These are phyloP conservation scores for Termitomyces sp. DNA, from an alignment of 768 basidiomycete genomes.

Conservation along the genomic window DNA sequence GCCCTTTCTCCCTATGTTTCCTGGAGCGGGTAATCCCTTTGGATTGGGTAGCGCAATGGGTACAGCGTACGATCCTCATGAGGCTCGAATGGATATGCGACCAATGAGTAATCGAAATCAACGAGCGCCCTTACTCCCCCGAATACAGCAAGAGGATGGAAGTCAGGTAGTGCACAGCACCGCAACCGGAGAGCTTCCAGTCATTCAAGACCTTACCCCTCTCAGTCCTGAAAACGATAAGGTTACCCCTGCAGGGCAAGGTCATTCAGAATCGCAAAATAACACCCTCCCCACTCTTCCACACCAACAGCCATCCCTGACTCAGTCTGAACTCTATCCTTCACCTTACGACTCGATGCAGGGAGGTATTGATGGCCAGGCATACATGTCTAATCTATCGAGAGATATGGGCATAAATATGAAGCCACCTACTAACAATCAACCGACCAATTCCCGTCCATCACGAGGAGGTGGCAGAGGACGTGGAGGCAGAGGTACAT, in stretches of 20 bases:
- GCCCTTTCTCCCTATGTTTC: constrained; percentile 72
- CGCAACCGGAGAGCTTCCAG: constrained; percentile 69
- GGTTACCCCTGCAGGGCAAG: constrained; percentile 17
- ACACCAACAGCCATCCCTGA: constrained; percentile 12
- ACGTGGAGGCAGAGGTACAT: constrained; percentile 54
- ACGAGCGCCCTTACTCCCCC: constrained; percentile 54
- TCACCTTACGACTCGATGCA: constrained; percentile 18
- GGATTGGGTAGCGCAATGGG: constrained; percentile 37
- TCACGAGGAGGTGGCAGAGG: constrained; percentile 31
- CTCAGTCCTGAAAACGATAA: constrained; percentile 30
- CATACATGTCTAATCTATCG: constrained; percentile 16
- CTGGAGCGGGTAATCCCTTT: constrained; percentile 49
- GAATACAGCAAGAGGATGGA: constrained; percentile 49
- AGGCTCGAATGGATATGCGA: constrained; percentile 78
- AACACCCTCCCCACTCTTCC: constrained; percentile 18
- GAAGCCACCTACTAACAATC: constrained; percentile 22
- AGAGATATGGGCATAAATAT: constrained; percentile 33
- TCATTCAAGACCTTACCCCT: constrained; percentile 81
- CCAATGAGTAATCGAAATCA: constrained; percentile 37
- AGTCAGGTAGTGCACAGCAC: constrained; percentile 30
- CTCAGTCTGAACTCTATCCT: not conserved
- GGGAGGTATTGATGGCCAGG: constrained; percentile 18
- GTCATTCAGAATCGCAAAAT: constrained; percentile 19
- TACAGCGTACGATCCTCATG: constrained; percentile 70
- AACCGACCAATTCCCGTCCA: constrained; percentile 24